Evolutionary conservation across 2,329 filamentous ascomycete genomes (phyloP).

Genomic region (Rachicladosporium sp.): DNA sequence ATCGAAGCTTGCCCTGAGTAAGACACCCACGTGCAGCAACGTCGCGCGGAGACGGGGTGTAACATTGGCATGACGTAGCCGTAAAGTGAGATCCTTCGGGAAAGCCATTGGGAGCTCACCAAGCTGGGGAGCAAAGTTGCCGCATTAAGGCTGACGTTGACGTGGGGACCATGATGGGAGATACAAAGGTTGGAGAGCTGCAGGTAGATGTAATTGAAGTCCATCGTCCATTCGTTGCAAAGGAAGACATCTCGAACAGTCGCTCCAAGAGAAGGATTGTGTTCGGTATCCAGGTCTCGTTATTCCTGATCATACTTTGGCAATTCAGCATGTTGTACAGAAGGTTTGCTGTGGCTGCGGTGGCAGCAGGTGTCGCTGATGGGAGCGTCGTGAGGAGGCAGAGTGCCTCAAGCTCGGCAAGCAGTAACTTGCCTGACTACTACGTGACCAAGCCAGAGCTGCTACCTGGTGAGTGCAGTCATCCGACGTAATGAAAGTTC

Average conservation of each 20-base stretch:
- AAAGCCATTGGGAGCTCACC: too few relatives aligned
- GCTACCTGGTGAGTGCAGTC: conserved; percentile 23
- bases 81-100: too few relatives aligned
- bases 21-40: too few relatives aligned
- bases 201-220: too few relatives aligned
- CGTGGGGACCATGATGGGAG: too few relatives aligned
- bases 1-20: too few relatives aligned
- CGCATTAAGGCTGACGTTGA: too few relatives aligned
- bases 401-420: conserved; percentile 8
- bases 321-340: conserved; percentile 22
- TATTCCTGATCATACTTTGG: conserved; percentile 16
- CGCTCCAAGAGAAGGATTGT: conserved; percentile 1
- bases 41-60: too few relatives aligned
- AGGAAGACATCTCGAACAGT: neutral
- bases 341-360: conserved; percentile 18
- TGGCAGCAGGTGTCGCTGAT: conserved; percentile 12
- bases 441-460: conserved; percentile 50
- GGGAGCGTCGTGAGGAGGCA: conserved; percentile 12
- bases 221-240: too few relatives aligned
- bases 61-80: too few relatives aligned
- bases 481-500: neutral
- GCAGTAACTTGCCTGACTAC: conserved; percentile 43
- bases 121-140: too few relatives aligned
- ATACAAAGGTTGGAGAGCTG: too few relatives aligned
- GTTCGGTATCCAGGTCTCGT: conserved; percentile 11